Base-by-base conservation (phyloP, 2,329 filamentous ascomycete species). In the Trichoderma koningii region DNA sequence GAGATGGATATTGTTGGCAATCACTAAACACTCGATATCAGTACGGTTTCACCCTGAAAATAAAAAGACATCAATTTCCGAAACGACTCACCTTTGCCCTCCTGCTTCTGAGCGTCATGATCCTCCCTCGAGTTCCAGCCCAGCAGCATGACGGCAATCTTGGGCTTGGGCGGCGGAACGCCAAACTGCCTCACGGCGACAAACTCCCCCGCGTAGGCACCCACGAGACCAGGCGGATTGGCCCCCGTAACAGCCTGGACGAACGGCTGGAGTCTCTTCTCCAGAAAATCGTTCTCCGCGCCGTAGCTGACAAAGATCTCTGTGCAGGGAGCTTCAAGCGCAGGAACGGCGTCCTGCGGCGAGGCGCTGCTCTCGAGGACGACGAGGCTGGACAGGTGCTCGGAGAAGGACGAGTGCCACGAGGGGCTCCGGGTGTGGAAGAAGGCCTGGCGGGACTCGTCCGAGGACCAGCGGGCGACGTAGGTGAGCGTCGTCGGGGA, bases 71-170 rank as follows among this genome's bases (percentile, higher is more conserved):
- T 23, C 21, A 23, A 2, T 23, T 23, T 23, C 21, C 21, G 21
- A 34, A 12, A 38, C 15, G 28, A 30, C 38, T 34, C 74, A 76
- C 75, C 66, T 62, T 72, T 76, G 10, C 70, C 72, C 17, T 70
- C 70, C 26, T 71, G 74, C 34, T 72, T 73, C 62, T 77, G 70
- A 17, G 73, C 71, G 38, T 76, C 47, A 68, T 79, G 78, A 21
- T 74, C 77, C 45, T 76, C 75, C 67, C 72, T 76, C 66, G 73
- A 76, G 19, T 79, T 76, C 78, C 78, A 79, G 5, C 78, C 78
- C 44, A 79, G 66, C 26, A 79, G 65, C 66, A 77, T 68, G 61
- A 73, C 69, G 15, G 72, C 75, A 14, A 75, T 73, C 38, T 70
- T 70, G 3, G 72, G 75, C 55, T 72, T 69, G 26, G 74, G 69